A percentile compares a stretch with the other conserved stretches of the same genome.
Conservation (phyloP, 2,329 filamentous ascomycete genomes). For the Leptographium flavum region DNA sequence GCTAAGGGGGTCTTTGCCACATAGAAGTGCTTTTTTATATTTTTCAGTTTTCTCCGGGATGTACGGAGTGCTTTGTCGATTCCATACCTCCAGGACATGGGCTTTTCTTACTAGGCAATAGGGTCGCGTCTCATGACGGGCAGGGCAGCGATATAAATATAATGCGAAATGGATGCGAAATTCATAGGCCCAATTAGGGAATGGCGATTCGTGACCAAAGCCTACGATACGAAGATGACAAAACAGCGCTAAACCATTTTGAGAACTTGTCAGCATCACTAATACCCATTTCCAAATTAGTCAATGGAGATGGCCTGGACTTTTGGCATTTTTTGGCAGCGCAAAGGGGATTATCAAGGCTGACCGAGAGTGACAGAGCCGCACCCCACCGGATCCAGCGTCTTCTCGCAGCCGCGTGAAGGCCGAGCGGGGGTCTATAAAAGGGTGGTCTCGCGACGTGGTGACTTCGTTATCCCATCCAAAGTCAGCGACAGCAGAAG, state of each 20-base stretch:
- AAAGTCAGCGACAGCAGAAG: neutral
- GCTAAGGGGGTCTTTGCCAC: neutral
- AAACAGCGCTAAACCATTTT: too few relatives aligned
- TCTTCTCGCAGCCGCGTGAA: conserved; percentile 8
- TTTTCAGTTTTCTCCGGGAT: neutral
- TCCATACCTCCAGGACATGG: neutral
- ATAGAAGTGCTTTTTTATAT: neutral
- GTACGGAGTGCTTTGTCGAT: neutral
- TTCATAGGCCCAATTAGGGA: too few relatives aligned
- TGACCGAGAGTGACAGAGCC: neutral
- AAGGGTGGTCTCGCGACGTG: neutral
- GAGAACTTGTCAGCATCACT: neutral
- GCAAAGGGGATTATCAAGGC: neutral
- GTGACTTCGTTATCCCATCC: neutral
- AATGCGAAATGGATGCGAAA: too few relatives aligned
- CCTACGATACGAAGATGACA: too few relatives aligned
- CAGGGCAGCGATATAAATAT: too few relatives aligned
- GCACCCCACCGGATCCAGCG: neutral
- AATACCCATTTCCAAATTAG: neutral
- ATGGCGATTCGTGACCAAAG: too few relatives aligned
- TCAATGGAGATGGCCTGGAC: neutral
- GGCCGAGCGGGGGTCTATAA: neutral
- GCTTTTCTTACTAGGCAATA: neutral
- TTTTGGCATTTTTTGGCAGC: neutral
- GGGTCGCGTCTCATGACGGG: neutral